A percentile compares a stretch with the other conserved stretches of the same genome.
Evolutionary conservation across 495 filamentous ascomycete species (phyloP).

Genomic region (Aspergillus avenaceus): DNA sequence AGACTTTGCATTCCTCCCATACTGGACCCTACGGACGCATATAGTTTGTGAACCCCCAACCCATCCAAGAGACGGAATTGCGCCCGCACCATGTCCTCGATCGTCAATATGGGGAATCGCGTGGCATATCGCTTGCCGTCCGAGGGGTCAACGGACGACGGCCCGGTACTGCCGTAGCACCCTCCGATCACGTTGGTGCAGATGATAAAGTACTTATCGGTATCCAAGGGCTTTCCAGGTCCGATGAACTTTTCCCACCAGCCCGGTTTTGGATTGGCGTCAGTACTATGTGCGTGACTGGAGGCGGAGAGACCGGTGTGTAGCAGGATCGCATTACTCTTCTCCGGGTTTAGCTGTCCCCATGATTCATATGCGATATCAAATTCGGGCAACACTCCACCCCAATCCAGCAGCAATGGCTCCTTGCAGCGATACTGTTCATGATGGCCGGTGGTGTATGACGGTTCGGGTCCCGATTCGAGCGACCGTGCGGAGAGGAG

Average conservation of each 20-base stretch:
- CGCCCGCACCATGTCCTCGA: conserved; percentile 96
- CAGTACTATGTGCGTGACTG: conserved; percentile 90
- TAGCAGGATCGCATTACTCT: conserved; percentile 85
- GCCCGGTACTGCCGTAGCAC: conserved; percentile 94
- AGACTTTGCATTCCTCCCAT: conserved; percentile 99
- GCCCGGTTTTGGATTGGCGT: conserved; percentile 76
- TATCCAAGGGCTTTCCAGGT: conserved; percentile 80
- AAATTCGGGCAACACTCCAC: conserved; percentile 80
- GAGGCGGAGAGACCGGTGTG: conserved; percentile 94
- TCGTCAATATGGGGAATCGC: conserved; percentile 91
- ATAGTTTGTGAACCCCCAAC: conserved; percentile 73
- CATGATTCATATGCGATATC: conserved; percentile 92
- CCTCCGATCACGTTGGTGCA: conserved; percentile 97
- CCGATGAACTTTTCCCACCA: conserved; percentile 99
- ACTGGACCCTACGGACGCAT: conserved; percentile 90
- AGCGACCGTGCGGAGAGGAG: conserved; percentile 69
- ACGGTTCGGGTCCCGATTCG: conserved; percentile 80
- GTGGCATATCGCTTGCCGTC: conserved; percentile 89
- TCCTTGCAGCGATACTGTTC: conserved; percentile 66
- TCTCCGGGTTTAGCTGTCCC: conserved; percentile 76
- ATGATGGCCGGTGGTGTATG: conserved; percentile 85
- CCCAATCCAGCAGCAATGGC: conserved; percentile 87
- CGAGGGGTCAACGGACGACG: conserved; percentile 81
- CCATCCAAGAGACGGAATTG: conserved; percentile 87
- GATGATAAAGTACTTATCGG: conserved; percentile 85